These are phyloP conservation scores for Trypanosoma theileri DNA, from an alignment of 208 protist species.

Conservation along the genomic window DNA sequence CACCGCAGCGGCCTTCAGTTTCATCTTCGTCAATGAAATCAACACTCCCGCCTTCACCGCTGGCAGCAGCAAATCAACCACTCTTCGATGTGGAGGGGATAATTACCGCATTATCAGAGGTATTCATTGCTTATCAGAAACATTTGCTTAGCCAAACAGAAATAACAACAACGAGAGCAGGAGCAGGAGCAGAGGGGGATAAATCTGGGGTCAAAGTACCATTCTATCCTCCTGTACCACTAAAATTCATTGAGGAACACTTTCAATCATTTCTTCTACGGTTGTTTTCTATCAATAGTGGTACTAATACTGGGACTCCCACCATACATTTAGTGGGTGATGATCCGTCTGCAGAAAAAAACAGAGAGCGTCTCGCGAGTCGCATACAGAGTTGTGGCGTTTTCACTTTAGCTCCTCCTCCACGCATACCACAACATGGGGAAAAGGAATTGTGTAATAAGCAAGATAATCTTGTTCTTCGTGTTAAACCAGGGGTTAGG, in stretches of 20 bases:
- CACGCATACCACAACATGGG: not conserved
- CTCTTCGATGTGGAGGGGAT: slow-evolving; percentile 20
- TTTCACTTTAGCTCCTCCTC: slow-evolving; percentile 4
- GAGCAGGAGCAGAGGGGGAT: not conserved
- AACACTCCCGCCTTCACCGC: not conserved
- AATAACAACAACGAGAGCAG: not conserved
- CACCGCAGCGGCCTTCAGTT: not conserved
- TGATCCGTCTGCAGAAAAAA: slow-evolving; percentile 4
- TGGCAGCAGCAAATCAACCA: slow-evolving; percentile 3
- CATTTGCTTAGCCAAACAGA: not conserved
- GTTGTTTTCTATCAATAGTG: slow-evolving; percentile 4
- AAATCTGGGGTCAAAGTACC: slow-evolving; percentile 1
- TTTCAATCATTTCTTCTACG: slow-evolving; percentile 24
- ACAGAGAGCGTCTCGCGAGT: slow-evolving; percentile 8
- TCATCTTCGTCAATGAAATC: not conserved
- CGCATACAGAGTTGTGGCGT: slow-evolving; percentile 22
- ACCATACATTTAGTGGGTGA: slow-evolving; percentile 1
- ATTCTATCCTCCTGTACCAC: slow-evolving; percentile 26
- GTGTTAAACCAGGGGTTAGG: slow-evolving; percentile 21
- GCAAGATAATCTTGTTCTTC: not conserved
- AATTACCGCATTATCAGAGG: slow-evolving; percentile 12
- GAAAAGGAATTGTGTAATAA: not conserved
- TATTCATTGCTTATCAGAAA: slow-evolving; percentile 14
- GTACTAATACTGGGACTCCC: not conserved
- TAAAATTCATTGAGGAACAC: slow-evolving; percentile 22